Conservation (phyloP, 768 basidiomycete species). For the Lentinula raphanica region DNA sequence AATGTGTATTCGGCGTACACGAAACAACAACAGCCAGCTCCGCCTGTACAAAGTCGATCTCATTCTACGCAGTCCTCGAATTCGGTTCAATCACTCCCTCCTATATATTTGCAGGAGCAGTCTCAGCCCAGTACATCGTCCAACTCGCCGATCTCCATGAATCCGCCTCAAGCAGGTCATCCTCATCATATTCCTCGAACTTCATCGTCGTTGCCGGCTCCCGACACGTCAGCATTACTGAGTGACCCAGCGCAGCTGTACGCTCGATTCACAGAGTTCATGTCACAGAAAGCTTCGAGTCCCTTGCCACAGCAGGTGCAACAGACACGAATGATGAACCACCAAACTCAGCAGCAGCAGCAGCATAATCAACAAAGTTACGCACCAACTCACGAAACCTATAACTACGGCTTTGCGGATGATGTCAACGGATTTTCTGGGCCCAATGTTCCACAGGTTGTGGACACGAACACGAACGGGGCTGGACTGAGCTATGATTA, state of each 20-base stretch:
- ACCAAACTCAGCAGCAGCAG: not conserved
- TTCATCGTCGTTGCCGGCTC: not conserved
- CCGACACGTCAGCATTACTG: not conserved
- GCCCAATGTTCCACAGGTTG: not conserved
- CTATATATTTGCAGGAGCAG: not conserved
- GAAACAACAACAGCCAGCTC: not conserved
- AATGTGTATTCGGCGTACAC: not conserved
- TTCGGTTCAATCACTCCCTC: not conserved
- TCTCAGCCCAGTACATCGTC: not conserved
- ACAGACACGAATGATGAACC: not conserved
- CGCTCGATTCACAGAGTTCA: slow-evolving; percentile 2
- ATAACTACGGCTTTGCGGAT: not conserved
- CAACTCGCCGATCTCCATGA: not conserved
- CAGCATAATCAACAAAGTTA: not conserved
- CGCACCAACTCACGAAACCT: not conserved
- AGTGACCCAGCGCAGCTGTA: not conserved
- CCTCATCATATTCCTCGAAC: not conserved
- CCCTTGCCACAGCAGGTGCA: not conserved
- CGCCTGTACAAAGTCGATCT: not conserved
- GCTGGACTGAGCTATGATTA: not conserved
- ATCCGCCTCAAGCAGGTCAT: not conserved
- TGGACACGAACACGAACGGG: no score
- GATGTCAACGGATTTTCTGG: not conserved
- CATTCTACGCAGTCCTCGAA: not conserved
- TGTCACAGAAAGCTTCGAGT: not conserved